phyloP scores from a whole-genome alignment of 306 rosid genomes.

The Casuarina glauca region DNA sequence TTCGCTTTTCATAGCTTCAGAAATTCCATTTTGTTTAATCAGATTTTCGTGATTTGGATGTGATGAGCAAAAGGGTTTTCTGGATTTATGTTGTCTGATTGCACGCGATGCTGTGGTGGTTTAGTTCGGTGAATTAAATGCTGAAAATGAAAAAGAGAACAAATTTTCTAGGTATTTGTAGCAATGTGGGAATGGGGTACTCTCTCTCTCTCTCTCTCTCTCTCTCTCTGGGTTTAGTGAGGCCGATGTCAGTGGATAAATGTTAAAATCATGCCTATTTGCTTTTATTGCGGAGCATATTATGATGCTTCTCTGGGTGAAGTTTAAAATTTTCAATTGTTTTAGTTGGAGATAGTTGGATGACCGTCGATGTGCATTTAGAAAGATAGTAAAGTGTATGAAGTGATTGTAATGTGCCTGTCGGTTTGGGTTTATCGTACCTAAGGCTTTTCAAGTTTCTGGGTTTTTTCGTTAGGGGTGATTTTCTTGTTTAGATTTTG shows the following conservation, averaged over 20 bases:
- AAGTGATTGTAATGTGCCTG: not conserved
- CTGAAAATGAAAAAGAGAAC: not conserved
- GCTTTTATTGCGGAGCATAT: not conserved
- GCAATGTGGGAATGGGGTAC: not conserved
- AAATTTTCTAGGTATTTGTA: not conserved
- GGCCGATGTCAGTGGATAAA: not conserved
- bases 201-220: not conserved
- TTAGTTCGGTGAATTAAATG: not conserved
- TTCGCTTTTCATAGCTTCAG: not conserved
- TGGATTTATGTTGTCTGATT: not conserved
- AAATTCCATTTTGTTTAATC: not conserved
- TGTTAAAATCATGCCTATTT: not conserved
- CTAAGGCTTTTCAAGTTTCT: not conserved
- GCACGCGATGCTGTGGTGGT: not conserved
- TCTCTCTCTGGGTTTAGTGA: not conserved
- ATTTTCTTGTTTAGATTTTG: not conserved
- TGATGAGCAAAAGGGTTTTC: not conserved
- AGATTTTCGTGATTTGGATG: not conserved
- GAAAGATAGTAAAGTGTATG: not conserved
- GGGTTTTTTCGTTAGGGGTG: not conserved
- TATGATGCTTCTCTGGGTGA: slow-evolving; percentile 2
- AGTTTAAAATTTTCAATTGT: not conserved
- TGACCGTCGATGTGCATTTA: not conserved
- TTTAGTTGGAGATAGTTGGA: not conserved
- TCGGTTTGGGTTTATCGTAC: not conserved